Conservation (phyloP, 768 basidiomycete genomes). For the Chalciporus piperatus region DNA sequence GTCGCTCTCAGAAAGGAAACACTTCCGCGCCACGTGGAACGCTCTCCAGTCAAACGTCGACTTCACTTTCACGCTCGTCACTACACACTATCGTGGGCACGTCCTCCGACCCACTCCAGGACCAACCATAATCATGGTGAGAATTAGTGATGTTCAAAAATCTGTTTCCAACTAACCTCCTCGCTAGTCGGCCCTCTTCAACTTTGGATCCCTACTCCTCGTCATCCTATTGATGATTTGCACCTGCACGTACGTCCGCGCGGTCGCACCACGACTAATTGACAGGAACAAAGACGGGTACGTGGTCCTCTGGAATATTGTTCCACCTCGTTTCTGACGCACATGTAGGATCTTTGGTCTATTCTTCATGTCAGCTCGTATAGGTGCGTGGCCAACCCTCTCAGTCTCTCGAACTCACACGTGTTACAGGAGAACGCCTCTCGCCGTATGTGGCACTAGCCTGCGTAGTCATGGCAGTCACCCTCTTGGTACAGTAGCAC, state of each 20-base stretch:
- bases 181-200: slow-evolving; percentile 90
- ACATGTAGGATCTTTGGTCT: slow-evolving; percentile 76
- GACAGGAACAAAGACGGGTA: slow-evolving; percentile 96
- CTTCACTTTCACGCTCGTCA: background rate
- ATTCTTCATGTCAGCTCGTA: slow-evolving; percentile 93
- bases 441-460: slow-evolving; percentile 96
- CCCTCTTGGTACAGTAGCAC: slow-evolving; percentile 49
- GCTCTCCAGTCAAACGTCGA: too few relatives aligned
- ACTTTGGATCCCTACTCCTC: slow-evolving; percentile 93
- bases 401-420: background rate
- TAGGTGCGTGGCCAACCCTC: slow-evolving; percentile 59
- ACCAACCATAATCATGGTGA: slow-evolving; percentile 16
- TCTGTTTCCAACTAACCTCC: background rate
- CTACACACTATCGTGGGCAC: background rate
- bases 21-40: background rate
- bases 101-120: background rate
- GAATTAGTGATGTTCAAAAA: background rate
- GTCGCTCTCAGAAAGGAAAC: background rate
- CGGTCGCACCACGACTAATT: slow-evolving; percentile 83
- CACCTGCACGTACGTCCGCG: slow-evolving; percentile 94
- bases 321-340: slow-evolving; percentile 3
- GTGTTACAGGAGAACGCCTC: slow-evolving; percentile 78
- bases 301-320: slow-evolving; percentile 16
- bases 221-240: slow-evolving; percentile 93
- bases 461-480: slow-evolving; percentile 89